A percentile compares a stretch with the other conserved stretches of the same genome.
Evolutionary conservation across 2,329 filamentous ascomycete genomes (phyloP).

Genomic region (Stagonosporopsis rhizophila): DNA sequence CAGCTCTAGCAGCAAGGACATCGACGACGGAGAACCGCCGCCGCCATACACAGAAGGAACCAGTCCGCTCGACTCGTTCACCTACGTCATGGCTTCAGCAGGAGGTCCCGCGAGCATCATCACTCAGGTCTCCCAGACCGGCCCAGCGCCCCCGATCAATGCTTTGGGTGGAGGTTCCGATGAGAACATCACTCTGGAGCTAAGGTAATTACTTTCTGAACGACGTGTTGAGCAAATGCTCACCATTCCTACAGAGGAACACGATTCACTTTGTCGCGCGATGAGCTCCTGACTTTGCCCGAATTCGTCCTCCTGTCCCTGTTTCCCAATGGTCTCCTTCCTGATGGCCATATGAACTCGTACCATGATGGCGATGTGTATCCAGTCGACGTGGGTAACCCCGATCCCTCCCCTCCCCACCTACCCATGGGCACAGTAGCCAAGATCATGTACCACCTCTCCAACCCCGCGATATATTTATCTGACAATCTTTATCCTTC

Average conservation of each 20-base stretch:
- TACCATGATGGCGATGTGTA: conserved; percentile 94
- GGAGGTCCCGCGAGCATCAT: conserved; percentile 98
- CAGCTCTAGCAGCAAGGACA: conserved; percentile 72
- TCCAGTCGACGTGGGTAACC: conserved; percentile 87
- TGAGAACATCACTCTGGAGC: conserved; percentile 93
- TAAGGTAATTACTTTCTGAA: conserved; percentile 69
- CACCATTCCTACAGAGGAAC: conserved; percentile 70
- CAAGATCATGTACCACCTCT: conserved; percentile 52
- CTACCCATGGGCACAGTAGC: conserved; percentile 45
- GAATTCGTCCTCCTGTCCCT: conserved; percentile 98
- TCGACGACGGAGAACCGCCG: conserved; percentile 87
- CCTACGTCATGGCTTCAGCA: conserved; percentile 97
- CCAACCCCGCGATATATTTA: conserved; percentile 59
- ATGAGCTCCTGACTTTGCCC: conserved; percentile 92
- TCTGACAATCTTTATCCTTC: conserved; percentile 62
- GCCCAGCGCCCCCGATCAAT: conserved; percentile 82
- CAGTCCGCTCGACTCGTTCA: conserved; percentile 89
- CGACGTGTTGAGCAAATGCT: conserved; percentile 14
- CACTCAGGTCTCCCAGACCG: conserved; percentile 90
- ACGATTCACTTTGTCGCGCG: conserved; percentile 90
- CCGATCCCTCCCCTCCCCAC: conserved; percentile 40
- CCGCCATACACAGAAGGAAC: conserved; percentile 95
- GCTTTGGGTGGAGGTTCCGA: conserved; percentile 81
- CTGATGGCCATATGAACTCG: conserved; percentile 92
- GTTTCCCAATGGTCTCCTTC: conserved; percentile 97